phyloP scores from a whole-genome alignment of 306 rosid genomes.

The Lablab purpureus region DNA sequence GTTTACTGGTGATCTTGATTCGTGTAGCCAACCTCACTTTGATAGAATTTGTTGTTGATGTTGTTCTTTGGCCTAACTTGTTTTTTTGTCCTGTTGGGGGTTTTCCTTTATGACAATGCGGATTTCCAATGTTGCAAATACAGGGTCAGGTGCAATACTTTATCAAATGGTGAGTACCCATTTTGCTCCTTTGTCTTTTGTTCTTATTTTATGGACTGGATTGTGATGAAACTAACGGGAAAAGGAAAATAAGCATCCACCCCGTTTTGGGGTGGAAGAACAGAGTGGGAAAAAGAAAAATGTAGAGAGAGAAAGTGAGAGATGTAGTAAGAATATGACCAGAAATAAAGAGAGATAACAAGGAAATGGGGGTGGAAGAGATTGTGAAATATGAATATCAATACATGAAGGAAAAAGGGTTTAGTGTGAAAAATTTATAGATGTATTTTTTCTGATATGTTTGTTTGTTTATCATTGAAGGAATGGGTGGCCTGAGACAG shows the following conservation, averaged over 20 bases:
- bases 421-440: constrained; percentile 1
- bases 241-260: not conserved
- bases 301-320: not conserved
- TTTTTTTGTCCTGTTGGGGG: not conserved
- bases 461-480: constrained; percentile 49
- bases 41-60: not conserved
- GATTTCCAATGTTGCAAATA: constrained; percentile 35
- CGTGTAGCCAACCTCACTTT: not conserved
- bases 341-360: not conserved
- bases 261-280: not conserved
- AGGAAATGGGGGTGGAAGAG: not conserved
- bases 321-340: not conserved
- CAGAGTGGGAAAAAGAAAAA: not conserved
- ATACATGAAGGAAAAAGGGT: not conserved
- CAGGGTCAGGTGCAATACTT: constrained; percentile 87
- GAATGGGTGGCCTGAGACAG: constrained; percentile 90
- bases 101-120: constrained; percentile 3
- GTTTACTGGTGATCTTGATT: not conserved
- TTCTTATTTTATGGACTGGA: constrained; percentile 1
- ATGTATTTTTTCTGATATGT: not conserved
- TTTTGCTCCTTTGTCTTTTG: not conserved
- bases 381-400: not conserved
- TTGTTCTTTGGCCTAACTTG: constrained; percentile 40
- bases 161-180: constrained; percentile 79
- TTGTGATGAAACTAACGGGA: constrained; percentile 10